Evolutionary conservation across 1,284 basidiomycete species (phyloP).

Genomic region (Ganoderma meredithae): DNA sequence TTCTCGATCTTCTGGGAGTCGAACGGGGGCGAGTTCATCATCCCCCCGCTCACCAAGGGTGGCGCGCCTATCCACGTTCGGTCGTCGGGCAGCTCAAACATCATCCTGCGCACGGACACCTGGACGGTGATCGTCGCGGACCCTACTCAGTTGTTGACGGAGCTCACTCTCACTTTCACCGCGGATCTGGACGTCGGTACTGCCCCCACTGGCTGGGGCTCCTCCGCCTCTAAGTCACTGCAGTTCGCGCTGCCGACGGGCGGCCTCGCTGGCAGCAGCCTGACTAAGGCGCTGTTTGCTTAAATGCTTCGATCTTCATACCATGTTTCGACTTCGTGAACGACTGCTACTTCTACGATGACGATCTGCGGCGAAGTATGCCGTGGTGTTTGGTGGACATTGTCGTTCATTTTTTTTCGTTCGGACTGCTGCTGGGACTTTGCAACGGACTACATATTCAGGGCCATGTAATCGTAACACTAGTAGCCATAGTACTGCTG

Average conservation of each 20-base stretch:
- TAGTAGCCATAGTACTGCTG: not conserved
- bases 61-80: slow-evolving; percentile 49
- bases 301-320: not conserved
- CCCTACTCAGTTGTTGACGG: slow-evolving; percentile 53
- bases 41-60: slow-evolving; percentile 24
- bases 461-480: not conserved
- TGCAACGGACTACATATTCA: not conserved
- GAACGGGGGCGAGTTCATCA: slow-evolving; percentile 39
- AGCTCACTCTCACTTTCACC: slow-evolving; percentile 43
- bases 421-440: not conserved
- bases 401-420: not conserved
- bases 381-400: not conserved
- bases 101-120: slow-evolving; percentile 53
- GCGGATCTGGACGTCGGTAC: slow-evolving; percentile 35
- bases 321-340: not conserved
- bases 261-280: slow-evolving; percentile 52
- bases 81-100: slow-evolving; percentile 49
- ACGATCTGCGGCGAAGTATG: not conserved
- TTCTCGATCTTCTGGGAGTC: slow-evolving; percentile 47
- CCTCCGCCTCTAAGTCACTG: slow-evolving; percentile 38
- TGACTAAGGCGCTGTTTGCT: slow-evolving; percentile 38
- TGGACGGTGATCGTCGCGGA: slow-evolving; percentile 63
- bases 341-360: not conserved
- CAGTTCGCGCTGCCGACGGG: slow-evolving; percentile 40
- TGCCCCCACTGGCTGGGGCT: slow-evolving; percentile 19